phyloP scores from a whole-genome alignment of 2,329 filamentous ascomycete species.

The Verticillium albo-atrum region DNA sequence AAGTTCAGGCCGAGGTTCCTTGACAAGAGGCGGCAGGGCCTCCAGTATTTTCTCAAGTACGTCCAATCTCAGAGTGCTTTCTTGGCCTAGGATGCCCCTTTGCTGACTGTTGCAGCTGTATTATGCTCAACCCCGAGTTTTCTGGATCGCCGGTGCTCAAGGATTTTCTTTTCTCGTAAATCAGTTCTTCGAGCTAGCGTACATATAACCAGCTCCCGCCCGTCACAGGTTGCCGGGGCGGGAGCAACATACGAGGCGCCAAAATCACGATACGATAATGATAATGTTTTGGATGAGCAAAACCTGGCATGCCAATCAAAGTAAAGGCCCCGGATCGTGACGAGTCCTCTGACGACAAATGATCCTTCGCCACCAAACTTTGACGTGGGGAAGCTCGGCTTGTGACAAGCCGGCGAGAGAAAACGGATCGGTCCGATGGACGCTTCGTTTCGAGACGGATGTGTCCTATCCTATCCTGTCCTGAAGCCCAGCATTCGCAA shows the following conservation, averaged over 20 bases:
- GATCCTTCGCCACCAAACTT: too few relatives aligned
- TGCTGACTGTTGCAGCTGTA: constrained; percentile 56
- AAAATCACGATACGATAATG: constrained; percentile 4
- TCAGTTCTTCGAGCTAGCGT: background rate
- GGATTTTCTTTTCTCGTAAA: constrained; percentile 74
- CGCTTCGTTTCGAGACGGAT: background rate
- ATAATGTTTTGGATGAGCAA: constrained; percentile 5
- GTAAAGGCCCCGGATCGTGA: background rate
- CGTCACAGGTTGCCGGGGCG: background rate
- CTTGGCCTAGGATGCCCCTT: constrained; percentile 4
- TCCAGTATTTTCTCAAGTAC: constrained; percentile 92
- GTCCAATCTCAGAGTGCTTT: constrained; percentile 23
- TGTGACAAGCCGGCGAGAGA: background rate
- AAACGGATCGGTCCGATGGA: background rate
- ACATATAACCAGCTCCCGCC: background rate
- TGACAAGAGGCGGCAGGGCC: constrained; percentile 73
- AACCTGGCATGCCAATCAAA: background rate
- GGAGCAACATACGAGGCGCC: background rate
- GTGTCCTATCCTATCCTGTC: background rate
- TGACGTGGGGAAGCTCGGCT: background rate
- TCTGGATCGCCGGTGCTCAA: constrained; percentile 86
- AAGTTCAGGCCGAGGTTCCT: constrained; percentile 82
- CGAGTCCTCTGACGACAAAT: background rate
- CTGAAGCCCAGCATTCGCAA: background rate
- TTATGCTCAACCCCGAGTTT: constrained; percentile 90